Evolutionary conservation across 495 filamentous ascomycete genomes (phyloP).

Genomic region (Parathielavia appendiculata): DNA sequence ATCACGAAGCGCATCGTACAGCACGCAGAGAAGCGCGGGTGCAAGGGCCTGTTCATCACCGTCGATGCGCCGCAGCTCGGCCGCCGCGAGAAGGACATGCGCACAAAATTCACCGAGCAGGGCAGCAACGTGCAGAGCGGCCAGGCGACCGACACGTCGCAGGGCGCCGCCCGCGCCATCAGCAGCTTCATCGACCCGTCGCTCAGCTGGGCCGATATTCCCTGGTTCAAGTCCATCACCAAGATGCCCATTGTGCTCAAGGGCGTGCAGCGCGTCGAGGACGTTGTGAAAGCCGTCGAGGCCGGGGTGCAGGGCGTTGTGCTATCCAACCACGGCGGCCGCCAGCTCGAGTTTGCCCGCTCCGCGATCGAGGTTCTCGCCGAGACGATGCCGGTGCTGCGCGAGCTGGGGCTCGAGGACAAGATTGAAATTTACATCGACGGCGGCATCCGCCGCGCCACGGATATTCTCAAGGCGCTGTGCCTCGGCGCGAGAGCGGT

Average conservation of each 20-base stretch:
- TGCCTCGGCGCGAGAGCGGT: conserved; percentile 91
- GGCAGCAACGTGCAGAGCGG: conserved; percentile 77
- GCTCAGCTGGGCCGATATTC: conserved; percentile 88
- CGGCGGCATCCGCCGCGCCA: conserved; percentile 82
- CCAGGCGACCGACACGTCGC: conserved; percentile 72
- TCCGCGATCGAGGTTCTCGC: conserved; percentile 91
- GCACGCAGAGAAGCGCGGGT: conserved; percentile 87
- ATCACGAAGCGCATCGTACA: conserved; percentile 87
- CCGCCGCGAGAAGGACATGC: conserved; percentile 92
- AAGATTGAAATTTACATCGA: conserved; percentile 89
- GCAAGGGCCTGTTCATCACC: conserved; percentile 96
- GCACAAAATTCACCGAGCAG: conserved; percentile 80
- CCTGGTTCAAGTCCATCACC: conserved; percentile 89
- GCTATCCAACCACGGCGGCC: conserved; percentile 92
- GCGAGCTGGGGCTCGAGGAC: conserved; percentile 73
- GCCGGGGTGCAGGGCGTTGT: conserved; percentile 85
- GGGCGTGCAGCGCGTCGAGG: conserved; percentile 93
- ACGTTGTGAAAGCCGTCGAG: conserved; percentile 82
- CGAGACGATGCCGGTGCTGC: conserved; percentile 92
- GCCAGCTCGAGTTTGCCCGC: conserved; percentile 90
- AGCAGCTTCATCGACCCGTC: conserved; percentile 92
- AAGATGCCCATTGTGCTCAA: conserved; percentile 97
- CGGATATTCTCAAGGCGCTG: conserved; percentile 93
- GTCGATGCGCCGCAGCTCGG: conserved; percentile 96
- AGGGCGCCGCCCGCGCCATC: conserved; percentile 87